A percentile compares a stretch with the other conserved stretches of the same genome.
These are phyloP conservation scores for Blastocystis sp. DNA, from an alignment of 352 stramenopile genomes.

Conservation along the genomic window DNA sequence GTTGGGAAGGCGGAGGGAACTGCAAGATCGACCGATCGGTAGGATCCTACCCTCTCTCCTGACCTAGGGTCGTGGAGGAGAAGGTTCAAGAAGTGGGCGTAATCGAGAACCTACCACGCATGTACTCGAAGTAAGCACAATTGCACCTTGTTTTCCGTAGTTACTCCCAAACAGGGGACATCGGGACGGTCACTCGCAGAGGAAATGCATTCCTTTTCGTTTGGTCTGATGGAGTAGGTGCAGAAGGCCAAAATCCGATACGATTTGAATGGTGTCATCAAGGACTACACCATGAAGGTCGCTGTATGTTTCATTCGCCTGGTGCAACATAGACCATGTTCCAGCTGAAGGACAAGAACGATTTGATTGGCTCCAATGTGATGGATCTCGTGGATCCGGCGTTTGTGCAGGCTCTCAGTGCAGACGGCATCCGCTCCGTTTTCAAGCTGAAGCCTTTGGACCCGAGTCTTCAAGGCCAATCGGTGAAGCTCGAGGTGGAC, in stretches of 20 bases:
- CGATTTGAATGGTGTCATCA: background rate
- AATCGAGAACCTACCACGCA: background rate
- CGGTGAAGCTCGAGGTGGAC: background rate
- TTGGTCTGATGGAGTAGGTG: background rate
- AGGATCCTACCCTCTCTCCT: background rate
- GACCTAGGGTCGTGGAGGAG: background rate
- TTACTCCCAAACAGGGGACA: background rate
- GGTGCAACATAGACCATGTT: background rate
- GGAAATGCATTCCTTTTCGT: background rate
- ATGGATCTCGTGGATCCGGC: background rate
- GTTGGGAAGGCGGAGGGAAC: background rate
- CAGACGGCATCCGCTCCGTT: background rate
- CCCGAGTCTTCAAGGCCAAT: background rate
- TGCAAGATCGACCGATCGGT: background rate
- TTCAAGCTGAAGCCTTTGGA: background rate
- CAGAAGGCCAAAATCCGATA: background rate
- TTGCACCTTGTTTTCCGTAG: background rate
- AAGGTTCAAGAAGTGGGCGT: background rate
- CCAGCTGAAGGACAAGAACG: background rate
- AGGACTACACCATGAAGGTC: constrained; percentile 2
- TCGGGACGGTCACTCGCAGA: background rate
- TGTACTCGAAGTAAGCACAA: background rate
- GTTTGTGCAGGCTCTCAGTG: background rate
- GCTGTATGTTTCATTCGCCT: background rate
- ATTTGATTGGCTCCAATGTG: background rate